Conservation (phyloP, 2,329 filamentous ascomycete species). For the Mariannaea elegans region DNA sequence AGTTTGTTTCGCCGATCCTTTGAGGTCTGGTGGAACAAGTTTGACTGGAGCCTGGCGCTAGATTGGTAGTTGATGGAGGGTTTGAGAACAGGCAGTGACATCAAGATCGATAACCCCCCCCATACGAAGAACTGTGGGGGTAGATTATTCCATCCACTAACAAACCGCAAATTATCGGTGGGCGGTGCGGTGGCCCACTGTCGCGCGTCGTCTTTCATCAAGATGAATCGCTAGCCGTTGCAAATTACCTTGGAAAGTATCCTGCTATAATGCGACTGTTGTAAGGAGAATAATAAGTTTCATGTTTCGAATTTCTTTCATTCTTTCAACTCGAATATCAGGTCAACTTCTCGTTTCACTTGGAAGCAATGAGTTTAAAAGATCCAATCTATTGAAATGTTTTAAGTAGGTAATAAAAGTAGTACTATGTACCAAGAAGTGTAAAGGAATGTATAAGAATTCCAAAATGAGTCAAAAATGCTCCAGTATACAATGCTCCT, state of each 20-base stretch:
- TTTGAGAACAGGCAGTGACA: background rate
- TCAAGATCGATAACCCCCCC: background rate
- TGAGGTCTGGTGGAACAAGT: background rate
- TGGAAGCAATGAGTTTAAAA: background rate
- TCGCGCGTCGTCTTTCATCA: background rate
- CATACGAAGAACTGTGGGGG: too few relatives aligned
- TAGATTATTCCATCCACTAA: too few relatives aligned
- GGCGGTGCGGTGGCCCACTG: too few relatives aligned
- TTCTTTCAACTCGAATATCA: too few relatives aligned
- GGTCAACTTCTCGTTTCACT: background rate
- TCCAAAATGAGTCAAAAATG: conserved; percentile 12
- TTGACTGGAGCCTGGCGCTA: background rate
- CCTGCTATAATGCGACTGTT: too few relatives aligned
- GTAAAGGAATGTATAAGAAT: conserved; percentile 21
- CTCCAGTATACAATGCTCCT: conserved; percentile 9
- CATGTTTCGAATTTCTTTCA: too few relatives aligned
- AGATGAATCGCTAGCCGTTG: too few relatives aligned
- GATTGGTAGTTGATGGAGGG: background rate
- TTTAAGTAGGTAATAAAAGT: background rate
- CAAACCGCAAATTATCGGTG: too few relatives aligned
- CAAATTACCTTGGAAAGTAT: too few relatives aligned
- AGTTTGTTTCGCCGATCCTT: background rate
- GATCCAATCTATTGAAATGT: conserved; percentile 1
- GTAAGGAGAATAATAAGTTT: too few relatives aligned
- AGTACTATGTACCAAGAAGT: conserved; percentile 17